A percentile compares a stretch with the other conserved stretches of the same genome.
Evolutionary conservation across 202 grass and related monocot genomes (phyloP).

Genomic region (Dendrocalamus latiflorus): DNA sequence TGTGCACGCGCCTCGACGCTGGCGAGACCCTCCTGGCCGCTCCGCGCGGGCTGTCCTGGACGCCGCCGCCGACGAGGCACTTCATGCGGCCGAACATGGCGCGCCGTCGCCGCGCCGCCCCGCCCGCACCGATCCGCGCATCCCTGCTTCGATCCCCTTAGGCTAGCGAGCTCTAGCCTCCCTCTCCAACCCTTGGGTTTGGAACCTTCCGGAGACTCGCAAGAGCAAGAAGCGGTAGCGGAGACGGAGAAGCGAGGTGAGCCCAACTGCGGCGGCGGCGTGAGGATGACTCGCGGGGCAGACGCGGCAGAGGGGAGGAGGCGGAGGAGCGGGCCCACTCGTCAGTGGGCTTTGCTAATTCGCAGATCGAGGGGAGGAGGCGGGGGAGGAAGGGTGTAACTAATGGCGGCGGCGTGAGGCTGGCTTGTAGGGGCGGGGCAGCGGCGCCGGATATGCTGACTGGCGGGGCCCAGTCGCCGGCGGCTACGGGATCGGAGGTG

Average conservation of each 20-base stretch:
- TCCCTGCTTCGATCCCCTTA: constrained; percentile 39
- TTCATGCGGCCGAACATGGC: constrained; percentile 64
- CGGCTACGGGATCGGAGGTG: constrained; percentile 22
- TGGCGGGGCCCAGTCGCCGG: constrained; percentile 9
- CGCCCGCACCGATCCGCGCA: constrained; percentile 43
- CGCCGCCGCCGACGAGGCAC: no score
- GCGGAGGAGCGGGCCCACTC: not conserved
- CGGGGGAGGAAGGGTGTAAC: not conserved
- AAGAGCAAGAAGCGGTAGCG: not conserved
- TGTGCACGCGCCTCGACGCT: constrained; percentile 52
- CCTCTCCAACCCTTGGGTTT: not conserved
- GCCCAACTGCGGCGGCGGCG: not conserved
- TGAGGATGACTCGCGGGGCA: not conserved
- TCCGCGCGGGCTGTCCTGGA: constrained; percentile 51
- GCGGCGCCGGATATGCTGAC: no score
- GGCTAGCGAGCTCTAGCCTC: not conserved
- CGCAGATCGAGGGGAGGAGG: constrained; percentile 29
- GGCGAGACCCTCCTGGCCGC: constrained; percentile 45
- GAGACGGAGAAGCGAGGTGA: not conserved
- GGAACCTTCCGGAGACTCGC: not conserved
- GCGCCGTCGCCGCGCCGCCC: not conserved
- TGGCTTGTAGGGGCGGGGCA: no score
- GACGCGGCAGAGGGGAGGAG: not conserved
- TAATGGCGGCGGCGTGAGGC: not conserved
- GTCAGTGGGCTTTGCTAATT: not conserved